Base-by-base conservation (phyloP, 2,329 filamentous ascomycete genomes). In the Fusarium illudens region DNA sequence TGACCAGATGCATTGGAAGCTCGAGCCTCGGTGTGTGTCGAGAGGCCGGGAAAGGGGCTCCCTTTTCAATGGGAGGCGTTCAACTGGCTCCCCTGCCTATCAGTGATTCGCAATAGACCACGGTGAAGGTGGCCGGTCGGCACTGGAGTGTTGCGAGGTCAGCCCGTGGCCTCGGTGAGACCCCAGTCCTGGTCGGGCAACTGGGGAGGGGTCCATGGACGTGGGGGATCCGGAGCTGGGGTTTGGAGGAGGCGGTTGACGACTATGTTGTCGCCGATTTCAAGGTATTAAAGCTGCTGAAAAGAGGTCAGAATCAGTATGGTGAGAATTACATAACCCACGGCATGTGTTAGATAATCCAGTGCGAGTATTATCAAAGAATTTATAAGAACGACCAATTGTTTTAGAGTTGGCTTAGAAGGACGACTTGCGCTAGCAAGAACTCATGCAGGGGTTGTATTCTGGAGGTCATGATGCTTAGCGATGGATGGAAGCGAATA, bases 41-140 rank as follows among this genome's bases (percentile, higher is more conserved):
- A 42, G 22, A 11, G 7, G 15, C 4, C 36, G 33, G 46, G n/a
- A 48, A 49, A 46, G 54, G 29, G 19, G 44, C 32, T 54, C 42
- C 39, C 19, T 53, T 53, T 52, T 44, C 51, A 20, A 29, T 20
- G 9, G 30, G 10, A 20, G 19, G 29, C 34, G 42, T 30, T 9
- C n/a, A 17, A 25, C 19, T 37, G 8, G 22, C 15, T 20, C 22
- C 12, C 32, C 32, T 48, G 49, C 48, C 15, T 33, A 29, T 49
- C 15, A 57, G 33, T 64, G 54, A 65, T 57, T 65, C 20, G 48
- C 17, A 4, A 17, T 27, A 50, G 52, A 62, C 57, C 63, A 52
- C 20, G 39, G 61, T 57, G 61, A 53, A 15, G 52, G 17, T 32
- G 36, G 17, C 13, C 27, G 17, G n/a, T 12, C 33, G 25, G 50